Evolutionary conservation across 106 monocot species (phyloP), one percentile per base, ranked within the genome.

Genomic region (Dactylorhiza incarnata): DNA sequence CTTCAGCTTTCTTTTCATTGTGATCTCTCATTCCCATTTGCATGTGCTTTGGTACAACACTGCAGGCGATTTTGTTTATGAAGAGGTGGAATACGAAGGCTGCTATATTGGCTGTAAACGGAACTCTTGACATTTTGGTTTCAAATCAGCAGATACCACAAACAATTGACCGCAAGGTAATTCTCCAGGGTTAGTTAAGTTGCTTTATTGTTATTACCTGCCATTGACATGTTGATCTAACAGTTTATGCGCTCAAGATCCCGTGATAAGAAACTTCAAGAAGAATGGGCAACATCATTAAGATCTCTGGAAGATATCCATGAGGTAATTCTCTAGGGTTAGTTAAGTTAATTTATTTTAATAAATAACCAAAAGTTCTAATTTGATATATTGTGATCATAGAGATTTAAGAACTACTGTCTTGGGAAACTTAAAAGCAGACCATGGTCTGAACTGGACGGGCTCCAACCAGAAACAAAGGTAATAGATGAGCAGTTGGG

Each of bases 381-480:
- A 6, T 44, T 46, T 17, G 7, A 17, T 10, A 22, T 76, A 9
- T 25, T 50, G 77, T 44, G 8, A 71, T 49, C 48, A 55, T 85
- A 95, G 92, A 86, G 82, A 73, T 95, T 95, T 72, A 86, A 81
- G 83, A 86, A 86, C 54, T 92, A 81, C 79, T 95, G 89, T 80
- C 77, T 88, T 17, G 95, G 95, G 5, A 86, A 89, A 75, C 84
- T 95, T 65, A 88, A 47, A 55, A 90, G 89, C 49, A 95, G 89
- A 59, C 95, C 95, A 15, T 95, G 95, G 95, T 95, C 95, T 10
- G 95, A 95, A 49, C 76, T 95, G 43, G 92, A 95, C 68, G 84
- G 91, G 49, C 89, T 95, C 79, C 91, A 89, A 49, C 85, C 89
- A 77, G 92, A 95, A 83, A 95, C 95, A 76, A 95, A 92, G 79